Percentiles rank a stretch among this genome's conserved stretches.
Conservation (phyloP, 495 filamentous ascomycete genomes). For the Neurospora sp. region DNA sequence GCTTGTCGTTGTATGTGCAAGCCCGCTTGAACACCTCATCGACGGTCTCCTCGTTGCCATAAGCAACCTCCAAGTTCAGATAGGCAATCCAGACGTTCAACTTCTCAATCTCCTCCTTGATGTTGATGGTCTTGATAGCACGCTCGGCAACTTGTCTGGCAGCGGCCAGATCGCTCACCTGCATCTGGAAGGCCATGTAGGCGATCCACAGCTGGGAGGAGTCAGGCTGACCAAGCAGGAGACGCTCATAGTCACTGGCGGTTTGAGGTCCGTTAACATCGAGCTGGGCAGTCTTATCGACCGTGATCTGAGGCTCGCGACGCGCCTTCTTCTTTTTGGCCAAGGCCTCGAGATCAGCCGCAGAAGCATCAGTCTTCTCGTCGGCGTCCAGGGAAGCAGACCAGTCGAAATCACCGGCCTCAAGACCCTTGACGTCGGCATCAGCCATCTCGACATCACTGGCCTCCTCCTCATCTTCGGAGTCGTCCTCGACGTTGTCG, state of each 20-base stretch:
- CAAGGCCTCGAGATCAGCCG: constrained; percentile 36
- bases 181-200: constrained; percentile 95
- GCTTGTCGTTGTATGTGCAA: constrained; percentile 85
- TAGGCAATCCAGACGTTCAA: constrained; percentile 90
- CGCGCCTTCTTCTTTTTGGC: constrained; percentile 68
- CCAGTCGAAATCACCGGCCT: constrained; percentile 80
- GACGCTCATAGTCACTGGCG: constrained; percentile 81
- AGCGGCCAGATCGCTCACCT: constrained; percentile 75
- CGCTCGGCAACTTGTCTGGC: constrained; percentile 83
- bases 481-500: constrained; percentile 29
- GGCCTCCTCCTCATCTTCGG: constrained; percentile 37
- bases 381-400: constrained; percentile 46
- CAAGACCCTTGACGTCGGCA: constrained; percentile 48
- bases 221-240: constrained; percentile 84
- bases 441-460: constrained; percentile 43
- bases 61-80: constrained; percentile 87
- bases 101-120: constrained; percentile 80
- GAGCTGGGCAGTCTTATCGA: constrained; percentile 81
- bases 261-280: constrained; percentile 87
- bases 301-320: constrained; percentile 67
- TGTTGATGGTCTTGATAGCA: constrained; percentile 78
- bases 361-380: constrained; percentile 29
- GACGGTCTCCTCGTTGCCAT: constrained; percentile 74
- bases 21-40: constrained; percentile 86
- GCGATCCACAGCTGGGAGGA: constrained; percentile 82